Evolutionary conservation across 441 rosid genomes (phyloP).

Genomic region (Macaranga tanarius): DNA sequence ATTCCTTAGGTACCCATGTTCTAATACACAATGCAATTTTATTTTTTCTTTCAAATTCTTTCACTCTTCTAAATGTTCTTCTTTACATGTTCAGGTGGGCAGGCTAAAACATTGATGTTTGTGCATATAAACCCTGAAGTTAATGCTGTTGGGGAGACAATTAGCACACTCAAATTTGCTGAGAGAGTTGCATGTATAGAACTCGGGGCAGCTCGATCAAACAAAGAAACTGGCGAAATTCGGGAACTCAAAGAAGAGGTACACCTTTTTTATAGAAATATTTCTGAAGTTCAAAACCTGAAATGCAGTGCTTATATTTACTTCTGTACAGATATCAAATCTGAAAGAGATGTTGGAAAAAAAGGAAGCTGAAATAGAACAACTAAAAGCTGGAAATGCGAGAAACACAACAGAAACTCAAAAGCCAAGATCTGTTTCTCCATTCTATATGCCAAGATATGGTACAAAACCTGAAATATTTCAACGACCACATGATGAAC

Average conservation of each 20-base stretch:
- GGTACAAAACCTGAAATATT: slow-evolving; percentile 57
- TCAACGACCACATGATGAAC: slow-evolving; percentile 51
- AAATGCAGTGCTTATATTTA: neutral
- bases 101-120: slow-evolving; percentile 93
- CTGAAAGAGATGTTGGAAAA: slow-evolving; percentile 71
- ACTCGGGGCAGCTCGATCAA: slow-evolving; percentile 88
- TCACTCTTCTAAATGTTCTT: neutral
- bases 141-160: slow-evolving; percentile 78
- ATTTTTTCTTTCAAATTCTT: slow-evolving; percentile 8
- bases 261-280: slow-evolving; percentile 1
- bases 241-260: slow-evolving; percentile 94
- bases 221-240: slow-evolving; percentile 92
- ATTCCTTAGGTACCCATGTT: slow-evolving; percentile 64
- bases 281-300: too few relatives aligned
- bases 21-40: neutral
- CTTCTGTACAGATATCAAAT: slow-evolving; percentile 55
- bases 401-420: slow-evolving; percentile 55
- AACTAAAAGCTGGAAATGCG: slow-evolving; percentile 43
- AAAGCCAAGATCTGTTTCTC: slow-evolving; percentile 81
- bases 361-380: slow-evolving; percentile 87
- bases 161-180: slow-evolving; percentile 91
- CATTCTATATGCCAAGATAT: slow-evolving; percentile 63
- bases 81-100: slow-evolving; percentile 59
- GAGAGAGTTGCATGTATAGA: slow-evolving; percentile 93
- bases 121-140: slow-evolving; percentile 88